Base-by-base conservation (phyloP, 768 basidiomycete species). In the Tulasnella calospora region DNA sequence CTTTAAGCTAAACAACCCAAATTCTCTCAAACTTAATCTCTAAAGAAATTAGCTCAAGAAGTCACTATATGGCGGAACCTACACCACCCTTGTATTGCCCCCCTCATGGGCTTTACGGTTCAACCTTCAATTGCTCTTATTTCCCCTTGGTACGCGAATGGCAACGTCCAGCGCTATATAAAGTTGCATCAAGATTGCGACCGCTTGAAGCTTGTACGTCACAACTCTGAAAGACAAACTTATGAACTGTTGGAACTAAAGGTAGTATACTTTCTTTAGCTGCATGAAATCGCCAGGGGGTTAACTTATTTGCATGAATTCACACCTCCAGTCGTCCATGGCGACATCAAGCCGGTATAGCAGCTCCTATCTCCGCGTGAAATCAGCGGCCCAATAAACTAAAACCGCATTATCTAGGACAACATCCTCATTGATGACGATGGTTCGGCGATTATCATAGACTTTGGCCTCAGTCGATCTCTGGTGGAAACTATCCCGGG, bases 371-470 rank as follows among this genome's bases (percentile, higher is more conserved):
- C 33, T 40, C 21, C 30, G 7, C 9, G 30, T 27, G 3, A 5
- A 33, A 7, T 23, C 73, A 9, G 30, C 4, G 21, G 5, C 4
- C 71, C 40, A 13, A 8, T 35, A 2, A 67, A 17, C 76, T 77
- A 47, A 67, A 35, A 15, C 33, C 3, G 41, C 6, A 30, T 9
- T 12, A 9, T 44, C 7, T 15, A 73, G 77, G 69, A 51, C 30
- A 78, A 78, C 47, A 33, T 78, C 8, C 77, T 78, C n/a, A 70
- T 78, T 33, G 71, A 78, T 71, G 40, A 40, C 10, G 71, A 78
- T 33, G 74, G 74, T 55, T 23, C 27, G 8, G 46, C 77, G 44
- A 27, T 35, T 13, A 72, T 78, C 46, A 51, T 41, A n/a, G 77
- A 78, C 27, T 78, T 78, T 75, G 77, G 77, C n/a, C 71, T 78